These are phyloP conservation scores for Leptomonas seymouri DNA, from an alignment of 208 protist species.

Conservation along the genomic window DNA sequence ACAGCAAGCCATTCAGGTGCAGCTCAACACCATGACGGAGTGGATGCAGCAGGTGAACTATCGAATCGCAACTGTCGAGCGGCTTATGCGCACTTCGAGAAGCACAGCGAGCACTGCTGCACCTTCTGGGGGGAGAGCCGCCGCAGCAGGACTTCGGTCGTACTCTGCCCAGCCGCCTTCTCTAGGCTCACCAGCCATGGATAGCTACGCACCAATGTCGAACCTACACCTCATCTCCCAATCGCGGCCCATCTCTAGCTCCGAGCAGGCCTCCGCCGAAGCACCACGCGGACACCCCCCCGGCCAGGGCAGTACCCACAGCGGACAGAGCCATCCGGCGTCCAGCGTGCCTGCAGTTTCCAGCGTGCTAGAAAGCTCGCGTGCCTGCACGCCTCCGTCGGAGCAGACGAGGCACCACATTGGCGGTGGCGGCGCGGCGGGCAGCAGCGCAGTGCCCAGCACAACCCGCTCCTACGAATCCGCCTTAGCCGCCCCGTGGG, in stretches of 20 bases:
- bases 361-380: slow-evolving; percentile 41
- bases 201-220: slow-evolving; percentile 9
- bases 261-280: background rate
- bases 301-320: slow-evolving; percentile 13
- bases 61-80: slow-evolving; percentile 32
- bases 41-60: slow-evolving; percentile 73
- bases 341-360: slow-evolving; percentile 22
- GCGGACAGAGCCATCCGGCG: slow-evolving; percentile 3
- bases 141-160: background rate
- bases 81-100: slow-evolving; percentile 13
- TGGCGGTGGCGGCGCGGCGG: background rate
- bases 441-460: slow-evolving; percentile 26
- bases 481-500: slow-evolving; percentile 57
- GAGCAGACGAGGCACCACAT: slow-evolving; percentile 28
- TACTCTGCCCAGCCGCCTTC: slow-evolving; percentile 9
- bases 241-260: background rate
- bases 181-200: slow-evolving; percentile 7
- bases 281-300: slow-evolving; percentile 1
- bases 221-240: slow-evolving; percentile 1
- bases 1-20: slow-evolving; percentile 81
- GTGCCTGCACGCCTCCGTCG: slow-evolving; percentile 77
- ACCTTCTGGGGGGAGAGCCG: too few species aligned
- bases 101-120: slow-evolving; percentile 8
- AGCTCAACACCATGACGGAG: slow-evolving; percentile 73
- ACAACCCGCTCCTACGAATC: slow-evolving; percentile 63